These are phyloP conservation scores for Phytopythium delawarense DNA, from an alignment of 352 stramenopile genomes.

Conservation along the genomic window DNA sequence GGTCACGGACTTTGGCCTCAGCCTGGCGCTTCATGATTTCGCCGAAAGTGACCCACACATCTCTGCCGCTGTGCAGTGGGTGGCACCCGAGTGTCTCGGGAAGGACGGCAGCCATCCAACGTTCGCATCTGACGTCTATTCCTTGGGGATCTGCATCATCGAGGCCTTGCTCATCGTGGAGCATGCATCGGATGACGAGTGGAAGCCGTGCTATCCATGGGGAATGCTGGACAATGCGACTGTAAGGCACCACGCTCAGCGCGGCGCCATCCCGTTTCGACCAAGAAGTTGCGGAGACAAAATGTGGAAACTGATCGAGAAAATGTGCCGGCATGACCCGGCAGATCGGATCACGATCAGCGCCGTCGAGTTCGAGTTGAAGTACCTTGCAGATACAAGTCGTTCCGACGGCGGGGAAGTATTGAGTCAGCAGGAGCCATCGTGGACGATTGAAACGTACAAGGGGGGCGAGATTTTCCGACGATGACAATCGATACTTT, in stretches of 20 bases:
- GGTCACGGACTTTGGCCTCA: not conserved
- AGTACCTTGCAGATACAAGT: not conserved
- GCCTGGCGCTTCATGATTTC: not conserved
- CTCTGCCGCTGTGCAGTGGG: slow-evolving; percentile 15
- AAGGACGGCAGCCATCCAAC: slow-evolving; percentile 5
- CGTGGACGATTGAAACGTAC: not conserved
- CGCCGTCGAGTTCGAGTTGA: not conserved
- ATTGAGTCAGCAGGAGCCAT: not conserved
- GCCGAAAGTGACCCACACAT: not conserved
- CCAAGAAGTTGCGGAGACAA: not conserved
- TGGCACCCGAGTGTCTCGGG: slow-evolving; percentile 23
- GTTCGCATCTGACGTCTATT: slow-evolving; percentile 1
- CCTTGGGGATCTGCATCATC: not conserved
- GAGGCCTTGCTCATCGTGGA: not conserved
- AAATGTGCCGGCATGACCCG: not conserved
- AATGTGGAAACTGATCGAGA: not conserved
- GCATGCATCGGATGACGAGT: not conserved
- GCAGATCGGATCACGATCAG: not conserved
- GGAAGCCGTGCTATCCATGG: not conserved
- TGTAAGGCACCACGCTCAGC: not conserved
- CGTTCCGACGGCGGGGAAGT: not conserved
- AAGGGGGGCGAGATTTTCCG: not conserved
- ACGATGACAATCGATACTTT: not conserved
- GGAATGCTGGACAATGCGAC: not conserved
- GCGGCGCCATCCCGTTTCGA: not conserved